Evolutionary conservation across 2,329 filamentous ascomycete species (phyloP), one percentile per base, ranked within the genome.

Genomic region (Nemania abortiva): DNA sequence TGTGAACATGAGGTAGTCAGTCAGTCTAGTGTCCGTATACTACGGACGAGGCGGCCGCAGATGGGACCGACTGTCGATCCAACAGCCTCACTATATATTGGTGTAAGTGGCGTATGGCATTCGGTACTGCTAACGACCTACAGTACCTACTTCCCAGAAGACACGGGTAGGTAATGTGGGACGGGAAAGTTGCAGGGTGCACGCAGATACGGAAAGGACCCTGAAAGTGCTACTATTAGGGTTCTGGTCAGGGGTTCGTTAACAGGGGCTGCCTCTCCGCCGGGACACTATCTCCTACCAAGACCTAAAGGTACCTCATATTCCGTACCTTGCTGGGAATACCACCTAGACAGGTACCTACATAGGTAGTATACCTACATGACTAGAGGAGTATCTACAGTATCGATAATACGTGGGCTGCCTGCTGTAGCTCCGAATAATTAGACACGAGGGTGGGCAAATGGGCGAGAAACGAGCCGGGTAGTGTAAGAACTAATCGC

Each of bases 41-140:
- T 55, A 29, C 45, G 64, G 68, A 66, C 45, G 55, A 70, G 65
- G 68, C 65, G 53, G 61, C 39, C 53, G 56, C 61, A 68, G 65
- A 65, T 62, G n/a, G 65, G 60, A 52, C 54, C 37, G 29, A 55
- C 34, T 65, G 65, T 65, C 65, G 68, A 68, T 70, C 65, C 68
- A 65, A 67, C 64, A 70, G 68, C 68, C 68, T 68, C 65, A 70
- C 63, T 59, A 65, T 59, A 65, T 68, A 61, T n/a, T n/a, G n/a
- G n/a, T n/a, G n/a, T n/a, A n/a, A n/a, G n/a, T n/a, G n/a, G n/a
- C n/a, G n/a, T n/a, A n/a, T n/a, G n/a, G n/a, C n/a, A n/a, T n/a
- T n/a, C n/a, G n/a, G 22, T 29, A 13, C 2, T 31, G 27, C 13
- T 1, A 47, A 37, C 22, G 24, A 34, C 15, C 31, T 22, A 18